Percentiles rank a stretch among this genome's conserved stretches.
phyloP scores from a whole-genome alignment of 306 rosid genomes.

The Lagenaria siceraria region DNA sequence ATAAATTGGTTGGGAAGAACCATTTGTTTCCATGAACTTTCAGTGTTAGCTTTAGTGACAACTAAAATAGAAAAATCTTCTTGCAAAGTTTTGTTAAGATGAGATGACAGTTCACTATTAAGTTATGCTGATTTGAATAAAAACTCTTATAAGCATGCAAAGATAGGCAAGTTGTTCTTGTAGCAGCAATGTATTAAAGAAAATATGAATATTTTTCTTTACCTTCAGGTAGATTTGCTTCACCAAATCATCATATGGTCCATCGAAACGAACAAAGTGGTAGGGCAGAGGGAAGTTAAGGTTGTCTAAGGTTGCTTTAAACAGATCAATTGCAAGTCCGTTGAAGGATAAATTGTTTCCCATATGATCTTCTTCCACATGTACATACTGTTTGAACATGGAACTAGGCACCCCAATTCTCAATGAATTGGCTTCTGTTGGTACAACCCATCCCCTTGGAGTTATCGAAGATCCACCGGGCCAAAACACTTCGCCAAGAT shows the following conservation, averaged over 20 bases:
- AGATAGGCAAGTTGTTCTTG: not conserved
- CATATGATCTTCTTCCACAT: conserved; percentile 1
- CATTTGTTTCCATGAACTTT: not conserved
- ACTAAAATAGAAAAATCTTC: no score
- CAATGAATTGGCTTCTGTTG: conserved; percentile 10
- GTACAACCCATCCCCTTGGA: conserved; percentile 33
- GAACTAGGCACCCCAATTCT: conserved; percentile 32
- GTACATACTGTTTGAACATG: conserved; percentile 19
- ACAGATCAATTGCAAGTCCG: conserved; percentile 30
- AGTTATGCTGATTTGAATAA: not conserved
- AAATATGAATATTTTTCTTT: not conserved
- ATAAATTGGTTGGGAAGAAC: not conserved
- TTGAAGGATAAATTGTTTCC: not conserved
- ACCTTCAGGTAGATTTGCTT: conserved; percentile 17
- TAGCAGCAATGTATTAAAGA: not conserved
- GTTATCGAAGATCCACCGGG: conserved; percentile 26
- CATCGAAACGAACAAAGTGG: conserved; percentile 19
- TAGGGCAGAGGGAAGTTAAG: conserved; percentile 20
- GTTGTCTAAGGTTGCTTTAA: conserved; percentile 8
- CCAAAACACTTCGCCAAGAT: conserved; percentile 28
- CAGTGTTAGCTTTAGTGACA: not conserved
- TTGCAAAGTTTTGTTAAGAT: not conserved
- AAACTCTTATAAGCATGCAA: not conserved
- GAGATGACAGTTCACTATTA: not conserved
- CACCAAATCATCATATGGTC: conserved; percentile 28